phyloP scores from a whole-genome alignment of 495 filamentous ascomycete species.

The Clohesyomyces aquaticus region DNA sequence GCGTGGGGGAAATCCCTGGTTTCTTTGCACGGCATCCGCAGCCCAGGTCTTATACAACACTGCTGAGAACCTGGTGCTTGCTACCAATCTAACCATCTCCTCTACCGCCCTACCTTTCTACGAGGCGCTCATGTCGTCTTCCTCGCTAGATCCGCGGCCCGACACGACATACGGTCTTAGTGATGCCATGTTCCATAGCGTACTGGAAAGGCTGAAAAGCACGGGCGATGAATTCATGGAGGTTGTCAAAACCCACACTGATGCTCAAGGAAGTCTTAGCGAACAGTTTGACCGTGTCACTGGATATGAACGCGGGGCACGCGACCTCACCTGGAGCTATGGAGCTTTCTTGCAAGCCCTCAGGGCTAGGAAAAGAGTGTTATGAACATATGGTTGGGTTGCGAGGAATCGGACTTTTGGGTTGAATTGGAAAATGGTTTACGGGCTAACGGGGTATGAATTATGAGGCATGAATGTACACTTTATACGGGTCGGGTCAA shows the following conservation, averaged over 20 bases:
- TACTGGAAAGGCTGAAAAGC: slow-evolving; percentile 40
- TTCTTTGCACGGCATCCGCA: slow-evolving; percentile 51
- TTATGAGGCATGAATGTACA: slow-evolving; percentile 21
- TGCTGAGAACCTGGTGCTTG: slow-evolving; percentile 35
- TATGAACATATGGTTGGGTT: slow-evolving; percentile 4
- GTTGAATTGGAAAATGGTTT: neutral
- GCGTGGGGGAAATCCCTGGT: slow-evolving; percentile 53
- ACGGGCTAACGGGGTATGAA: neutral
- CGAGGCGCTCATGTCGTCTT: slow-evolving; percentile 34
- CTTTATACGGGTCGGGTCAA: too few relatives aligned
- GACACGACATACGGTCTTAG: slow-evolving; percentile 17
- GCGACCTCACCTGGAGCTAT: slow-evolving; percentile 53
- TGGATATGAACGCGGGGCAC: slow-evolving; percentile 46
- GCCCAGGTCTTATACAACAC: slow-evolving; percentile 46
- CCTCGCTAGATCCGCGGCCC: slow-evolving; percentile 11
- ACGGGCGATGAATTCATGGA: slow-evolving; percentile 47
- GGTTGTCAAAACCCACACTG: slow-evolving; percentile 45
- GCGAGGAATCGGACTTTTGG: neutral
- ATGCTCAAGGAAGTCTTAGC: slow-evolving; percentile 43
- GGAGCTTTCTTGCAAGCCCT: slow-evolving; percentile 46
- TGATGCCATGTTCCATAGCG: slow-evolving; percentile 39
- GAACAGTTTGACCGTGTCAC: slow-evolving; percentile 50
- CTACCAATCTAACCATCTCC: slow-evolving; percentile 40
- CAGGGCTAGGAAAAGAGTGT: slow-evolving; percentile 35
- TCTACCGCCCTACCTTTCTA: slow-evolving; percentile 44